phyloP scores from a whole-genome alignment of 768 basidiomycete species.

The Clitopilus hobsonii region DNA sequence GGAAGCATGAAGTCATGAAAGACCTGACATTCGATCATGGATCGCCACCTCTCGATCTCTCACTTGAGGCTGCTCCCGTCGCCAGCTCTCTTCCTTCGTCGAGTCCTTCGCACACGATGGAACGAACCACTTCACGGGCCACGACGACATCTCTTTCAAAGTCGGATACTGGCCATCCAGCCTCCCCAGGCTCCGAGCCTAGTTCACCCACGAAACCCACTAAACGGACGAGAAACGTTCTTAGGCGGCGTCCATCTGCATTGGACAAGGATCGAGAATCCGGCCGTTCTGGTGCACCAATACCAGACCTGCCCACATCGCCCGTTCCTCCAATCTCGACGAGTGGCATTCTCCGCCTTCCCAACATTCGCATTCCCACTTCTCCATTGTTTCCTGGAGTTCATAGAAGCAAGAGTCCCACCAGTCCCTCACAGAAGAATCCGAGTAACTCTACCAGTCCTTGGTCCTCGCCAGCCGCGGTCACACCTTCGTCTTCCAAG shows the following conservation, averaged over 20 bases:
- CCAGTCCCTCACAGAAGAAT: neutral
- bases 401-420: neutral
- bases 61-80: neutral
- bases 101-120: neutral
- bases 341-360: neutral
- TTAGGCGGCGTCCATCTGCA: neutral
- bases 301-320: neutral
- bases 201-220: neutral
- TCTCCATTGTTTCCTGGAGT: neutral
- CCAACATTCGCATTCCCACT: neutral
- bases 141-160: neutral
- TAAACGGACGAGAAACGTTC: neutral
- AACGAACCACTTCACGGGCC: neutral
- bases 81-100: neutral
- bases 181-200: neutral
- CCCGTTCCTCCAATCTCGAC: neutral
- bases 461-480: neutral
- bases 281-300: neutral
- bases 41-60: constrained; percentile 3
- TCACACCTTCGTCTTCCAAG: neutral
- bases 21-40: constrained; percentile 4
- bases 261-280: neutral
- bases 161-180: neutral
- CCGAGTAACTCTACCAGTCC: neutral
- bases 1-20: constrained; percentile 2